Percentiles rank a stretch among this genome's conserved stretches.
Evolutionary conservation across 1,284 basidiomycete genomes (phyloP).

Genomic region (Marasmius fiardii): DNA sequence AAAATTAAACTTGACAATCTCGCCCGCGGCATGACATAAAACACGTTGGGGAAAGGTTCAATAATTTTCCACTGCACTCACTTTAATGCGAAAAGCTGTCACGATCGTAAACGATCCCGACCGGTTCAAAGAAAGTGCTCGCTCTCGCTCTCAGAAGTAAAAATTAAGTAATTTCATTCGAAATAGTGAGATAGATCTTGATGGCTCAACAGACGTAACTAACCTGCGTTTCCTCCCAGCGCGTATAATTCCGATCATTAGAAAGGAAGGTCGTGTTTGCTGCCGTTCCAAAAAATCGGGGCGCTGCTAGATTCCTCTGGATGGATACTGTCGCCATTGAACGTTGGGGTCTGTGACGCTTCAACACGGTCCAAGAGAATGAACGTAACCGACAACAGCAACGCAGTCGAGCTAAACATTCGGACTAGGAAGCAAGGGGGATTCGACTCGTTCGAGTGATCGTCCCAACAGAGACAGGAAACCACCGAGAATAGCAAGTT

Average conservation of each 20-base stretch:
- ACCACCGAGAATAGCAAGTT: no score
- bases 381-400: no score
- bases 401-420: no score
- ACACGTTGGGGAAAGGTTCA: slow-evolving; percentile 44
- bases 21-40: slow-evolving; percentile 45
- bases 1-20: slow-evolving; percentile 41
- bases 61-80: slow-evolving; percentile 44
- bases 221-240: not conserved
- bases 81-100: not conserved
- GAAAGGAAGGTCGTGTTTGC: not conserved
- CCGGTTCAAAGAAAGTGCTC: not conserved
- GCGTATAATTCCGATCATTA: not conserved
- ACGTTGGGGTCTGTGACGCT: no score
- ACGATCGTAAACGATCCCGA: not conserved
- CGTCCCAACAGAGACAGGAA: no score
- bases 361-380: no score
- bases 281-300: not conserved
- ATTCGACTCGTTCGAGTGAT: no score
- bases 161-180: not conserved
- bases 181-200: no score
- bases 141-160: not conserved
- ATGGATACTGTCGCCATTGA: not conserved
- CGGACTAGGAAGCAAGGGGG: no score
- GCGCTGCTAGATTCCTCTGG: not conserved
- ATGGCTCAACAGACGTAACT: no score